Base-by-base conservation (phyloP, 768 basidiomycete genomes). In the Tylopilus sp. region DNA sequence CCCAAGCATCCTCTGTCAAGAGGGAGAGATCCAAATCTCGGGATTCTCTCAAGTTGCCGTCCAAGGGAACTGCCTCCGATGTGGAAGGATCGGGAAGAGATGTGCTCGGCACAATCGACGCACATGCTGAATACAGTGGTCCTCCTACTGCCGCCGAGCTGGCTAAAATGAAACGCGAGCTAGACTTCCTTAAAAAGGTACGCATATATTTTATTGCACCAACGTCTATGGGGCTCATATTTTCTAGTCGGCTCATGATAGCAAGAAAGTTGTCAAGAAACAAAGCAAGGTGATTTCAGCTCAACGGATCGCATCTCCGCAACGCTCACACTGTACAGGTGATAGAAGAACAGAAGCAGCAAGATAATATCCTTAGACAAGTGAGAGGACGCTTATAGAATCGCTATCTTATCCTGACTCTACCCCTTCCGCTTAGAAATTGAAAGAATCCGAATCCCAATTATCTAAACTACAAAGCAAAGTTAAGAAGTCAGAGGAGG, bases 401-500 rank as follows among this genome's bases (percentile, higher is more conserved):
- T 6, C 18, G 21, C 13, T 6, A 25, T 20, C 15, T 6, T 15
- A n/a, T 20, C 13, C 18, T 50, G 5, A 46, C 47, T 35, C 56
- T 13, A 60, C 30, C 52, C 22, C 21, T 22, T 33, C 18, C 2
- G 28, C 40, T 13, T 47, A 82, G 82, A 62, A 64, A 18, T 65
- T 75, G 47, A 72, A 76, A 55, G 79, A 79, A 11, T 72, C 74
- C 35, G 76, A 79, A 50, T 65, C 66, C 4, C 73, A 78, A 48
- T 30, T 82, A 18, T 63, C 70, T n/a, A 69, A 67, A 22, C 49
- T 79, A 18, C 78, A 78, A 58, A 62, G 57, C 35, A 82, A 79
- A 56, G 63, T 68, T 8, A 76, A 70, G 51, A 79, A 81, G 53
- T 69, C 73, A 6, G 82, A 86, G 50, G 85, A 86, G 66, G 86